Evolutionary conservation across 2,329 filamentous ascomycete genomes (phyloP).

Genomic region (Pseudonectria buxi): DNA sequence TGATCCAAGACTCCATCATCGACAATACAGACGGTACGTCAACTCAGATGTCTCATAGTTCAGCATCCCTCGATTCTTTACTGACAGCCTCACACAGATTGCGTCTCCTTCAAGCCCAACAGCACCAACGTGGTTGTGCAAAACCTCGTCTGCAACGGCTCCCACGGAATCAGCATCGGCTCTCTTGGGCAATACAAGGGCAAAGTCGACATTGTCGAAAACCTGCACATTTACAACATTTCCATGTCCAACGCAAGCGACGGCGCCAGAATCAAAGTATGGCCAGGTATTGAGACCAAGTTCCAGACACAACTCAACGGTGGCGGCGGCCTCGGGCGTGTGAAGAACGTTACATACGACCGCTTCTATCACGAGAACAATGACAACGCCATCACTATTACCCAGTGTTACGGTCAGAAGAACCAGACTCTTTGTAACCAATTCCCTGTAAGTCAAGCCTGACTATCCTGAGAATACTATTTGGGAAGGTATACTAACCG

Average conservation of each 20-base stretch:
- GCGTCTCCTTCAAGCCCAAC: slow-evolving; percentile 50
- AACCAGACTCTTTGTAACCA: slow-evolving; percentile 21
- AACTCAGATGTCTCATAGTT: slow-evolving; percentile 14
- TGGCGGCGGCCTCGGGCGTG: slow-evolving; percentile 45
- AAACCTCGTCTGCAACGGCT: slow-evolving; percentile 42
- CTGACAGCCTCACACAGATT: no score
- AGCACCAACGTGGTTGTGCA: slow-evolving; percentile 46
- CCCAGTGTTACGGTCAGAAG: slow-evolving; percentile 22
- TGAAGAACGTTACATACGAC: slow-evolving; percentile 62
- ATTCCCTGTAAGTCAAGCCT: slow-evolving; percentile 9
- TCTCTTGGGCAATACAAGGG: slow-evolving; percentile 49
- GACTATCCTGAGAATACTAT: accelerated
- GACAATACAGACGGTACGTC: slow-evolving; percentile 18
- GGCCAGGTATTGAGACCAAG: slow-evolving; percentile 44
- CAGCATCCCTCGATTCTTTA: no score
- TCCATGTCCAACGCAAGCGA: slow-evolving; percentile 39
- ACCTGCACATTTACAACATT: slow-evolving; percentile 42
- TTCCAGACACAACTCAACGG: slow-evolving; percentile 49
- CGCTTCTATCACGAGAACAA: slow-evolving; percentile 54
- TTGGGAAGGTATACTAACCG: slow-evolving; percentile 1
- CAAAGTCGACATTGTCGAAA: slow-evolving; percentile 41
- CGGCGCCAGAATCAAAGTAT: slow-evolving; percentile 51
- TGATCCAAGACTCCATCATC: slow-evolving; percentile 60
- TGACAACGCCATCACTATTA: slow-evolving; percentile 34
- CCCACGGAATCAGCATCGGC: slow-evolving; percentile 49